phyloP scores from a whole-genome alignment of 768 basidiomycete genomes.

The Xanthoconium stramineum region DNA sequence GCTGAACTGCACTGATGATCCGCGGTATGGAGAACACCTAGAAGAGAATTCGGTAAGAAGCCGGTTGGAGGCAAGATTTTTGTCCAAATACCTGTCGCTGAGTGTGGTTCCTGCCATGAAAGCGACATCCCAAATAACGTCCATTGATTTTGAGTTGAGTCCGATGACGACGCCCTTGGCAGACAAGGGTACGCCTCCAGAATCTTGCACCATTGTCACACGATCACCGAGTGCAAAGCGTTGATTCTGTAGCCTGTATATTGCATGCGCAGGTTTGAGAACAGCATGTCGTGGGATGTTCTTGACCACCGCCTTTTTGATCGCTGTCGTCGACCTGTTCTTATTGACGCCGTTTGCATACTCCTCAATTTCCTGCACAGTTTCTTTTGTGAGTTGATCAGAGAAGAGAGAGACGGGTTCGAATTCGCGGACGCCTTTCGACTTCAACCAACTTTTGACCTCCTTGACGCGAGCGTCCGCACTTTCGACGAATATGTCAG shows the following conservation, averaged over 20 bases:
- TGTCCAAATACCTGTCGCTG: slow-evolving; percentile 60
- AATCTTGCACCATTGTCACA: slow-evolving; percentile 94
- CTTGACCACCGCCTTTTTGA: slow-evolving; percentile 93
- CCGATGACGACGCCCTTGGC: slow-evolving; percentile 95
- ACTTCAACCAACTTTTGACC: slow-evolving; percentile 81
- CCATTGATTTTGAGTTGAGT: slow-evolving; percentile 81
- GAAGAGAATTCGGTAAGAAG: neutral
- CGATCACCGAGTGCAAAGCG: slow-evolving; percentile 86
- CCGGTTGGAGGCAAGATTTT: neutral
- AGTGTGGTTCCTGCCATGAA: slow-evolving; percentile 93
- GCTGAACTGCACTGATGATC: slow-evolving; percentile 82
- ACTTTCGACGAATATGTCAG: slow-evolving; percentile 53
- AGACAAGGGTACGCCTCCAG: slow-evolving; percentile 85
- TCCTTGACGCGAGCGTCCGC: slow-evolving; percentile 72
- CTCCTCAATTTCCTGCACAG: slow-evolving; percentile 74
- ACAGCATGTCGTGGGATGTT: slow-evolving; percentile 91
- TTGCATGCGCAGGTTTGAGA: slow-evolving; percentile 87
- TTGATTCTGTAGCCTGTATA: slow-evolving; percentile 88
- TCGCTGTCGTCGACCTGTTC: slow-evolving; percentile 54
- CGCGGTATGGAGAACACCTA: slow-evolving; percentile 91
- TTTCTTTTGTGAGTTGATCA: slow-evolving; percentile 89
- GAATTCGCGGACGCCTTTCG: slow-evolving; percentile 83
- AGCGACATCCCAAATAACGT: slow-evolving; percentile 93
- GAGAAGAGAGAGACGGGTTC: slow-evolving; percentile 91
- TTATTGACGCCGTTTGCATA: slow-evolving; percentile 66